phyloP scores from a whole-genome alignment of 2,329 filamentous ascomycete species.

The Cladophialophora chaetospira region DNA sequence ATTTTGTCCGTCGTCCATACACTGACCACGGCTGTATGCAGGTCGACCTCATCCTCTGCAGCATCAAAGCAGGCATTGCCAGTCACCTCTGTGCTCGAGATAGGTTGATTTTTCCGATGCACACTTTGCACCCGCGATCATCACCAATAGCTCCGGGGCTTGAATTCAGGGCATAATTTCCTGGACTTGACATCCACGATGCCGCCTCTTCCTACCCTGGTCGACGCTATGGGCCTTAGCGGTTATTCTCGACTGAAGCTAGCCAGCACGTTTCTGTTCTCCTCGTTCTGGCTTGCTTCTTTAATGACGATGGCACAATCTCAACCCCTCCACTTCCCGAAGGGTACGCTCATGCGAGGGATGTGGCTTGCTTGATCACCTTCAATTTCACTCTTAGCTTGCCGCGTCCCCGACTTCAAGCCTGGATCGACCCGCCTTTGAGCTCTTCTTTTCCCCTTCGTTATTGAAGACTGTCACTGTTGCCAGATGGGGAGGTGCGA shows the following conservation, averaged over 20 bases:
- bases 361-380: constrained; percentile 25
- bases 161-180: constrained; percentile 22
- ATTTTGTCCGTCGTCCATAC: constrained; percentile 9
- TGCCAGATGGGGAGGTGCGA: constrained; percentile 5
- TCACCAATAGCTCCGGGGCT: constrained; percentile 7
- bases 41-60: constrained; percentile 10
- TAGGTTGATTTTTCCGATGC: constrained; percentile 16
- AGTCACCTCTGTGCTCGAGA: neutral
- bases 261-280: constrained; percentile 27
- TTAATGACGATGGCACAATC: constrained; percentile 1
- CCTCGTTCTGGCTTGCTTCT: constrained; percentile 24
- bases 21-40: constrained; percentile 4
- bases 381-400: constrained; percentile 19
- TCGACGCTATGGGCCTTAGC: constrained; percentile 6
- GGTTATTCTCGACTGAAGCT: constrained; percentile 20
- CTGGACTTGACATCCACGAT: constrained; percentile 9
- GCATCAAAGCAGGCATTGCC: neutral
- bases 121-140: constrained; percentile 17
- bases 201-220: constrained; percentile 2
- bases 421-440: constrained; percentile 12
- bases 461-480: constrained; percentile 12
- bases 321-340: constrained; percentile 25
- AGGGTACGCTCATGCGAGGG: constrained; percentile 20
- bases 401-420: constrained; percentile 14
- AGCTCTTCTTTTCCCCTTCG: neutral